Percentiles rank a stretch among this genome's conserved stretches.
phyloP scores from a whole-genome alignment of 2,329 filamentous ascomycete species.

The Cordyceps javanica region DNA sequence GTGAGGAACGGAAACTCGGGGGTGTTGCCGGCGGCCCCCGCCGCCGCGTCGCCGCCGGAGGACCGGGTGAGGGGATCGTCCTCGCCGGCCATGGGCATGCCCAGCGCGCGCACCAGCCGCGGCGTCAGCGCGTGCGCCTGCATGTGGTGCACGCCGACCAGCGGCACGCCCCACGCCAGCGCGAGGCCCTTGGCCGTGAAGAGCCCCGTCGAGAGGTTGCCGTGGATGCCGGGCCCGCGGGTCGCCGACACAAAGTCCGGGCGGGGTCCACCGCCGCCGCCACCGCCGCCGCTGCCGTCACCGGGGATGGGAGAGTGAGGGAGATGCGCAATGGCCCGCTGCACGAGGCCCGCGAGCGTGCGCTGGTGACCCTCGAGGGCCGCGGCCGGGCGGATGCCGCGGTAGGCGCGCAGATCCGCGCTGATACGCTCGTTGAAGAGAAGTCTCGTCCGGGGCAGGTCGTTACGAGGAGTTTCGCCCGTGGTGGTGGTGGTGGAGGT shows the following conservation, averaged over 20 bases:
- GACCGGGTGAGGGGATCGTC: too few relatives aligned
- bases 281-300: not conserved
- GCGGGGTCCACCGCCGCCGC: not conserved
- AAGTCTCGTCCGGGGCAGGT: conserved; percentile 41
- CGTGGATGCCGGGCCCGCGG: conserved; percentile 81
- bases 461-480: too few relatives aligned
- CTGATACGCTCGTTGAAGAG: conserved; percentile 79
- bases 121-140: conserved; percentile 91
- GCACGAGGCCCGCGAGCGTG: conserved; percentile 62
- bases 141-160: conserved; percentile 93
- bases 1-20: conserved; percentile 80
- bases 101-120: conserved; percentile 62
- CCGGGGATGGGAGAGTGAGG: too few relatives aligned
- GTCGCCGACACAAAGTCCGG: conserved; percentile 88
- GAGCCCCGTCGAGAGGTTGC: conserved; percentile 71
- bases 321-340: conserved; percentile 54
- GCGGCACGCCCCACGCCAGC: conserved; percentile 72
- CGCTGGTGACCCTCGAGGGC: conserved; percentile 71
- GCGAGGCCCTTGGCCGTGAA: conserved; percentile 83
- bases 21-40: conserved; percentile 10
- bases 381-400: conserved; percentile 73
- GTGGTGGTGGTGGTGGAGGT: conserved; percentile 9
- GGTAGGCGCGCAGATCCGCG: conserved; percentile 66
- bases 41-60: not conserved
- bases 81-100: conserved; percentile 20